phyloP scores from a whole-genome alignment of 805 yeast genomes.

The Wilhelminamyces savonicus region DNA sequence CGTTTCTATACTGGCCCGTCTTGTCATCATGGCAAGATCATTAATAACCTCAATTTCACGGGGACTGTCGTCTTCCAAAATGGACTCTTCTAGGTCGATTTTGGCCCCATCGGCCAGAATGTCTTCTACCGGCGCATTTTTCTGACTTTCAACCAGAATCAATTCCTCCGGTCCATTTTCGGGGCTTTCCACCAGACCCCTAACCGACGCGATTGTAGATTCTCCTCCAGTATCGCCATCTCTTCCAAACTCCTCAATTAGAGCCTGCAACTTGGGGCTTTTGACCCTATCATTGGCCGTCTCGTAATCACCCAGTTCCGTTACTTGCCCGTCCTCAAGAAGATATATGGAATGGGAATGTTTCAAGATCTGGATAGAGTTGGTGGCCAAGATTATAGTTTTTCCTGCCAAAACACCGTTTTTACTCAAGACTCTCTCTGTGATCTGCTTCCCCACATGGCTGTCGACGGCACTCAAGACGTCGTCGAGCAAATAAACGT shows the following conservation, averaged over 20 bases:
- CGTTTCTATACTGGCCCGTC: slow-evolving; percentile 9
- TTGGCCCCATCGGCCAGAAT: too few species aligned
- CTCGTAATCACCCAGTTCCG: slow-evolving; percentile 5
- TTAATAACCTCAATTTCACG: not conserved
- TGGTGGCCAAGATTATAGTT: slow-evolving; percentile 8
- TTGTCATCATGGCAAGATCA: not conserved
- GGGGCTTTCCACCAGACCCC: not conserved
- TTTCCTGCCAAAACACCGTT: slow-evolving; percentile 40
- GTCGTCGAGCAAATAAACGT: slow-evolving; percentile 58
- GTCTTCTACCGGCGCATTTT: slow-evolving; percentile 1
- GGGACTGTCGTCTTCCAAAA: not conserved
- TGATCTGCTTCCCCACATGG: slow-evolving; percentile 54
- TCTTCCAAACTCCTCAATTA: slow-evolving; percentile 1
- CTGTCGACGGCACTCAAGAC: slow-evolving; percentile 69
- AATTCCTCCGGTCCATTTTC: not conserved
- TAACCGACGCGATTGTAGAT: too few species aligned
- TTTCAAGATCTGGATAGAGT: slow-evolving; percentile 5
- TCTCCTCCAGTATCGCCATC: too few species aligned
- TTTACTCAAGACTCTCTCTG: slow-evolving; percentile 39
- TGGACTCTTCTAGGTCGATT: too few species aligned
- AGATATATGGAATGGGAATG: slow-evolving; percentile 6
- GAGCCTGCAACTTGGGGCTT: slow-evolving; percentile 4
- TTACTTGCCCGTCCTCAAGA: slow-evolving; percentile 7
- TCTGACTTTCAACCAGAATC: slow-evolving; percentile 2
- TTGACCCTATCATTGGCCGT: not conserved